Base-by-base conservation (phyloP, 345 rosid species). In the Populus alba region DNA sequence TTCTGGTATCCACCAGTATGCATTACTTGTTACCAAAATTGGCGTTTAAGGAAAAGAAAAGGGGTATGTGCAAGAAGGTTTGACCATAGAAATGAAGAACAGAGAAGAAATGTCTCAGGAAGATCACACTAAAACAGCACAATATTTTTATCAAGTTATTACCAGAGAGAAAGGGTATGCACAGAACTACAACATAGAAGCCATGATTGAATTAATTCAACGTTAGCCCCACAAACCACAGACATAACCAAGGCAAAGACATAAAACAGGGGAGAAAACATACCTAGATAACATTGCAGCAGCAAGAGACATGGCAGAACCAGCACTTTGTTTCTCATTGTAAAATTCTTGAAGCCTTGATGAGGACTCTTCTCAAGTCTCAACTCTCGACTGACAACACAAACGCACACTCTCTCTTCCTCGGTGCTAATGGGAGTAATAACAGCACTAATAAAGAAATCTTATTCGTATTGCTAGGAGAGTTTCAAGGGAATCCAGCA, bases 201-300 rank as follows among this genome's bases (percentile, higher is more conserved):
- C 31, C 31, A 27, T 1, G 29, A 75, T 65, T 13, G 22, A 20
- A 2, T 5, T n/a, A 66, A 31, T 35, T 33, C 22, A 37, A 38
- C 6, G 23, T 6, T 3, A 51, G 20, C 41, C 10, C 20, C 25
- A 37, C n/a, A 16, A 39, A 15, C n/a, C 59, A 47, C 13, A 38
- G 35, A 39, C 31, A 49, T 27, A 55, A 38, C 3, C 7, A 37
- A 68, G 17, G 20, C 12, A 65, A 23, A 13, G 8, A 35, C 3
- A 23, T 12, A 17, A 68, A 10, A 47, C 35, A n/a, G 1, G 75
- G 37, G 8, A 75, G 75, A 38, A 43, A 72, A 57, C 76, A 79
- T 83, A 85, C 90, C 87, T 57, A 81, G 70, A 70, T 5, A 77
- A 81, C 82, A 85, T 13, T 66, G 75, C 65, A 85, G 20, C 59